A percentile compares a stretch with the other conserved stretches of the same genome.
Conservation (phyloP, 2,329 filamentous ascomycete species). For the Byssothecium circinans region DNA sequence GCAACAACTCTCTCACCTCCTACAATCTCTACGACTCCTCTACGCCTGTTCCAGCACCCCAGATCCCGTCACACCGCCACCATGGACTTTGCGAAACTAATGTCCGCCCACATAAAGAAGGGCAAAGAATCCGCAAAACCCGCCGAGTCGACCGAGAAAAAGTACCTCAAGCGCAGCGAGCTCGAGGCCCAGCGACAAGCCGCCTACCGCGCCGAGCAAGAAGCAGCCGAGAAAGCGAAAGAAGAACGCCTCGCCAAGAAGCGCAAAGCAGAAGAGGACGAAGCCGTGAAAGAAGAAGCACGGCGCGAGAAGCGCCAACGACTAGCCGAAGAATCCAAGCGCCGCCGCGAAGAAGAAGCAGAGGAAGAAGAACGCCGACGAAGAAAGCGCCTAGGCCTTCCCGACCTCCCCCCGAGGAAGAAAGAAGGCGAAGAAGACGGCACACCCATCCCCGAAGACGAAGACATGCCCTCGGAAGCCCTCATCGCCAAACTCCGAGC, state of each 20-base stretch:
- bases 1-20: not conserved
- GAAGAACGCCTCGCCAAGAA: slow-evolving; percentile 72
- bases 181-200: slow-evolving; percentile 79
- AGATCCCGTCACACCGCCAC: slow-evolving; percentile 3
- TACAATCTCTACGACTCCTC: not conserved
- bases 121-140: slow-evolving; percentile 58
- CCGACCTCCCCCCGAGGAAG: slow-evolving; percentile 64
- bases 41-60: not conserved
- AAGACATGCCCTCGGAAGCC: slow-evolving; percentile 72
- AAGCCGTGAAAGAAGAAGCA: slow-evolving; percentile 65
- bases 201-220: slow-evolving; percentile 81
- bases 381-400: slow-evolving; percentile 76
- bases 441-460: slow-evolving; percentile 47
- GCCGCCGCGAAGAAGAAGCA: slow-evolving; percentile 70
- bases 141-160: slow-evolving; percentile 48
- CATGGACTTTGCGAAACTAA: slow-evolving; percentile 96
- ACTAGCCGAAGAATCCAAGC: slow-evolving; percentile 78
- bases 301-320: slow-evolving; percentile 80
- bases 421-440: slow-evolving; percentile 50
- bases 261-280: slow-evolving; percentile 86
- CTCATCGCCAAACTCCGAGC: slow-evolving; percentile 68
- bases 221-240: slow-evolving; percentile 70
- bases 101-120: slow-evolving; percentile 91
- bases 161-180: slow-evolving; percentile 84
- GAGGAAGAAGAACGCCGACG: slow-evolving; percentile 71